These are phyloP conservation scores for Aschersonia sp. DNA, from an alignment of 2,329 filamentous ascomycete genomes.

Conservation along the genomic window DNA sequence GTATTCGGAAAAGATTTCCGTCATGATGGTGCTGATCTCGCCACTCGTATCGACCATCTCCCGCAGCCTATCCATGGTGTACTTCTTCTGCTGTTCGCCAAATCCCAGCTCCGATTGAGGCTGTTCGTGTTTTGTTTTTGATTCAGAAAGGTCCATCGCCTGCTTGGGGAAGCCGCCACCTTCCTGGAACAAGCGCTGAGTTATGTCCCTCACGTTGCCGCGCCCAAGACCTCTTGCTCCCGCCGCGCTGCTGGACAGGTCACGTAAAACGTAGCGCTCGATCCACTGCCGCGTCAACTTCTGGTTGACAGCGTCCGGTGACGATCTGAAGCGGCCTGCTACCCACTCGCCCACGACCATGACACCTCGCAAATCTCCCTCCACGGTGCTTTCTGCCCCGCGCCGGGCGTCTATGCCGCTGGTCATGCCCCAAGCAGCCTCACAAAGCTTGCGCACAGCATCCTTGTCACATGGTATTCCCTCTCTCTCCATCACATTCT, in stretches of 20 bases:
- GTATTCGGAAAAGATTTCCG: constrained; percentile 75
- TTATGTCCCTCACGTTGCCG: constrained; percentile 59
- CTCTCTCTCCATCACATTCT: constrained; percentile 75
- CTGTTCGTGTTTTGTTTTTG: constrained; percentile 35
- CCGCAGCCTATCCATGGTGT: constrained; percentile 54
- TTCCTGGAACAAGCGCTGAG: constrained; percentile 64
- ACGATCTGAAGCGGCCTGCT: constrained; percentile 50
- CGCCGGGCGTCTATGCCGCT: constrained; percentile 55
- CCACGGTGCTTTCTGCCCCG: constrained; percentile 51
- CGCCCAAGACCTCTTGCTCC: constrained; percentile 57
- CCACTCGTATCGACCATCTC: constrained; percentile 70
- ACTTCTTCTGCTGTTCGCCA: constrained; percentile 56
- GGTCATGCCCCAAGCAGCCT: constrained; percentile 68
- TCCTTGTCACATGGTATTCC: constrained; percentile 80
- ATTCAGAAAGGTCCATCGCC: constrained; percentile 20
- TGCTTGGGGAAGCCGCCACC: constrained; percentile 62
- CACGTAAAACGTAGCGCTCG: constrained; percentile 53
- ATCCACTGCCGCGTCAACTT: constrained; percentile 62
- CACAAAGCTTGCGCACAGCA: constrained; percentile 71
- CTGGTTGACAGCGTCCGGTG: constrained; percentile 21
- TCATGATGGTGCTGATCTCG: constrained; percentile 64
- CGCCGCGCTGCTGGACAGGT: constrained; percentile 55
- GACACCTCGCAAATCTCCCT: constrained; percentile 64
- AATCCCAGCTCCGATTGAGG: constrained; percentile 51
- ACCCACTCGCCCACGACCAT: constrained; percentile 86